Conservation (phyloP, 306 rosid genomes). For the Mucuna pruriens region DNA sequence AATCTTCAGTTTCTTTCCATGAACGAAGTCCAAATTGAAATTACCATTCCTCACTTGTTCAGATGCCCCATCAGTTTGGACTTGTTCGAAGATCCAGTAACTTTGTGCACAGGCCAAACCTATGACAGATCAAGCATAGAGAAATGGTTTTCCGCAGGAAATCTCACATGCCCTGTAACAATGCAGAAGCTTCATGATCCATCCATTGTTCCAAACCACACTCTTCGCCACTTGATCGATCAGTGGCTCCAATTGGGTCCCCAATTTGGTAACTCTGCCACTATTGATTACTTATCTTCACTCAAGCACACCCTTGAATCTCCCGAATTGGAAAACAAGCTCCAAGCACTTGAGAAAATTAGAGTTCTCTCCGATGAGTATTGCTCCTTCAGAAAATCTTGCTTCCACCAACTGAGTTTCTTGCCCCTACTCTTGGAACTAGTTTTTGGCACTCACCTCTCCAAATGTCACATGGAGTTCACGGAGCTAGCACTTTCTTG, state of each 20-base stretch:
- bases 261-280: constrained; percentile 45
- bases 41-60: constrained; percentile 70
- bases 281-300: constrained; percentile 55
- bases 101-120: constrained; percentile 87
- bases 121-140: constrained; percentile 90
- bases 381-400: constrained; percentile 51
- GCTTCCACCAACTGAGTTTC: constrained; percentile 65
- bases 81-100: constrained; percentile 88
- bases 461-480: constrained; percentile 44
- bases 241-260: constrained; percentile 71
- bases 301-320: constrained; percentile 61
- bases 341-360: constrained; percentile 62
- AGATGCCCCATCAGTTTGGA: constrained; percentile 95
- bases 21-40: constrained; percentile 62
- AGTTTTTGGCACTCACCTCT: constrained; percentile 48
- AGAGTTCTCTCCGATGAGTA: constrained; percentile 56
- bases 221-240: constrained; percentile 74
- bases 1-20: constrained; percentile 48
- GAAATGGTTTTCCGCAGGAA: constrained; percentile 80
- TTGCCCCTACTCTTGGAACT: constrained; percentile 71
- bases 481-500: constrained; percentile 66
- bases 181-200: constrained; percentile 92
- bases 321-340: constrained; percentile 48
- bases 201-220: constrained; percentile 86
- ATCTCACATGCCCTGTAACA: constrained; percentile 95